A percentile compares a stretch with the other conserved stretches of the same genome.
Conservation (phyloP, 305 asterid genomes). For the Solanum hybrid region DNA sequence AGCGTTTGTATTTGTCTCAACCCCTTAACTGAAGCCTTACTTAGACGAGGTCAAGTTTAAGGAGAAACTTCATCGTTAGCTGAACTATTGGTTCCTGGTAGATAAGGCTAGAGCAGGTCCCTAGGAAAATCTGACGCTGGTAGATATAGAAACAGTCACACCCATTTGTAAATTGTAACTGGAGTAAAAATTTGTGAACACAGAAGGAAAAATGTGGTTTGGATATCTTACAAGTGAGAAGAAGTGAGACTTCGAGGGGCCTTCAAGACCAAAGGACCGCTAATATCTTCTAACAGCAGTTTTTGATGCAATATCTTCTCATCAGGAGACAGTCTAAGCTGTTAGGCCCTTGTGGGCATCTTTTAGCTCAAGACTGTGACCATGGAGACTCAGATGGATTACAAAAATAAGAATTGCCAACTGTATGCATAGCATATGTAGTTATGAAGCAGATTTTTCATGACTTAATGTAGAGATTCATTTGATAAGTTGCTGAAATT, state of each 20-base stretch:
- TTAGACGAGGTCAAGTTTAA: neutral
- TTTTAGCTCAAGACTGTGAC: neutral
- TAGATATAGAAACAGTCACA: neutral
- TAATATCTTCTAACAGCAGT: neutral
- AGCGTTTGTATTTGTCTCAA: neutral
- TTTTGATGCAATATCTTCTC: neutral
- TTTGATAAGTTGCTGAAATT: neutral
- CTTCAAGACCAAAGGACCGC: neutral
- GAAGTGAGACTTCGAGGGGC: neutral
- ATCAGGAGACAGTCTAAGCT: neutral
- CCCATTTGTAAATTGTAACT: neutral
- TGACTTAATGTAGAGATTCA: neutral
- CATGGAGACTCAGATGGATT: neutral
- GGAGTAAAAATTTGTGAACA: neutral
- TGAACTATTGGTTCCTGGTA: neutral
- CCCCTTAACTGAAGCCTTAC: neutral
- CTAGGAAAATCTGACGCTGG: neutral
- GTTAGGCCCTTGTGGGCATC: neutral
- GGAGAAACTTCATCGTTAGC: neutral
- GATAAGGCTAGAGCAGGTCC: neutral
- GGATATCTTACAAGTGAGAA: neutral
- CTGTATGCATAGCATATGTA: neutral
- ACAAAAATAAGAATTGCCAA: neutral
- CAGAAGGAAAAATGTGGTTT: neutral
- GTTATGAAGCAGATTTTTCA: neutral